Base-by-base conservation (phyloP, 1,284 basidiomycete species). In the Apiotrichum brassicae region DNA sequence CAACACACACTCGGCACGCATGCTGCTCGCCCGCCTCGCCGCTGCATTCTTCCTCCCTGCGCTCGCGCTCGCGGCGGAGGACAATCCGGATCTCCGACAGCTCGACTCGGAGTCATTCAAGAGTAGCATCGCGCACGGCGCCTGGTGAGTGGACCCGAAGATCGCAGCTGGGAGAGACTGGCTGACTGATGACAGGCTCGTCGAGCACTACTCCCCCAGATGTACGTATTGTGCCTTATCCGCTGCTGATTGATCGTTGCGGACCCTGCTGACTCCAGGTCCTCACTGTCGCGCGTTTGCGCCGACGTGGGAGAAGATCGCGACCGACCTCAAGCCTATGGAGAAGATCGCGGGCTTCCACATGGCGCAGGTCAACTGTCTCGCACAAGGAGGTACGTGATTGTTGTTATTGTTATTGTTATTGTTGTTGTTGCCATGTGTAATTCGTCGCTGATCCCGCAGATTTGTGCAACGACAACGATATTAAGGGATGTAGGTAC, bases 331-430 rank as follows among this genome's bases (percentile, higher is more conserved):
- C 49, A 76, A 81, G 52, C 68, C 71, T 37, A 75, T 79, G 33
- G 71, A 78, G 34, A 70, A 79, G 61, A 78, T 83, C 9, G 59
- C 69, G 0, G 77, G 77, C 9, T 81, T 94, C 12, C 79, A 81
- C 48, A 78, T 92, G 51, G 89, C 85, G 0, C 90, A 91, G 65
- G 84, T 95, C 37, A 84, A 94, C 70, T 95, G 92, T 65, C 78
- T 83, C 0, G 77, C 84, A 4, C 77, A 89, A 65, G 88, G 88
- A 63, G 90, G 89, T 86, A 54, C 56, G 84, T 75, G 43, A 20
- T n/a, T 28, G 12, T 11, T 4, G 11, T 14, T 16, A 23, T n/a
- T 4, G n/a, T 19, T 6, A 16, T 14, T 3, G 8, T 3, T 18
- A 20, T 18, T 40, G 39, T 8, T 9, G 33, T 30, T 30, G 28